Evolutionary conservation across 495 filamentous ascomycete genomes (phyloP).

Genomic region (Aspergillus steynii): DNA sequence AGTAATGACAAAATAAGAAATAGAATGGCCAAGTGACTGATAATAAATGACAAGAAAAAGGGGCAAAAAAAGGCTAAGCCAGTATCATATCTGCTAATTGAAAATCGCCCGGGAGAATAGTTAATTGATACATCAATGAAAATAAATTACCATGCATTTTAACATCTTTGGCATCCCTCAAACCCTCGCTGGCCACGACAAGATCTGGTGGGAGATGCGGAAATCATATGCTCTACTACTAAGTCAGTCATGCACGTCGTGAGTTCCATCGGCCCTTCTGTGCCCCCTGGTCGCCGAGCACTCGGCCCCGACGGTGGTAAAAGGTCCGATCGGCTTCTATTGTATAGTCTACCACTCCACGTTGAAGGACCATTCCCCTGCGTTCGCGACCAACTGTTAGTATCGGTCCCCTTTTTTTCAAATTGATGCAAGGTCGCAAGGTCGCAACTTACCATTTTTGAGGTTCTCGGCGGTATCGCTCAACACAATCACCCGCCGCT

Average conservation of each 20-base stretch:
- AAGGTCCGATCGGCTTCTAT: conserved; percentile 15
- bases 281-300: neutral
- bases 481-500: conserved; percentile 83
- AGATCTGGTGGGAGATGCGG: neutral
- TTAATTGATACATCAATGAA: conserved; percentile 7
- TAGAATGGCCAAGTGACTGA: neutral
- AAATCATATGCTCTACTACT: conserved; percentile 3
- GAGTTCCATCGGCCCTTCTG: neutral
- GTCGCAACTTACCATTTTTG: conserved; percentile 67
- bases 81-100: neutral
- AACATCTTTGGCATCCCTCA: neutral
- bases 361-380: conserved; percentile 50
- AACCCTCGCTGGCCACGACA: neutral
- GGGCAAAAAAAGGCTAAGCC: neutral
- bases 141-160: conserved; percentile 1
- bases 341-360: conserved; percentile 39
- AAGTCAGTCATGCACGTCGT: conserved; percentile 7
- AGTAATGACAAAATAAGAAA: neutral
- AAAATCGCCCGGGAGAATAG: neutral
- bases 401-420: conserved; percentile 11
- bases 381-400: neutral
- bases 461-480: conserved; percentile 90
- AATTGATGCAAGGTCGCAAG: neutral
- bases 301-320: neutral
- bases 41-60: neutral